Conservation (phyloP, 345 rosid genomes). For the Pelargonium nanum region DNA sequence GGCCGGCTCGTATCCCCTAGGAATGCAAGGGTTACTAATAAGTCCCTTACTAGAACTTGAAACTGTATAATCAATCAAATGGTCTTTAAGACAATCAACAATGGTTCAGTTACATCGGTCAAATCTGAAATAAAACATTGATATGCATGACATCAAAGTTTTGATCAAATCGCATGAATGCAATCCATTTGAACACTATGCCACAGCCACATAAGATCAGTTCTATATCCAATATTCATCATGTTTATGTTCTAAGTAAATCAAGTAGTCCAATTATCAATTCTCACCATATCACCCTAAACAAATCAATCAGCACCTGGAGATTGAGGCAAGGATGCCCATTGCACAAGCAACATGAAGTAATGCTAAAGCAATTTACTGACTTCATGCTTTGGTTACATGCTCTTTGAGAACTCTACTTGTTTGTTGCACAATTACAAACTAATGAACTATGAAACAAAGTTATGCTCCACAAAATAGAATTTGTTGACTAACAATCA, state of each 20-base stretch:
- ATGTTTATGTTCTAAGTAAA: neutral
- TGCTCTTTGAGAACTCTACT: neutral
- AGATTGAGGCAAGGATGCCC: no score
- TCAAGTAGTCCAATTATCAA: neutral
- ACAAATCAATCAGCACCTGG: no score
- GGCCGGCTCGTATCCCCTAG: constrained; percentile 24
- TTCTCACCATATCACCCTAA: no score
- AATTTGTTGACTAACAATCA: no score
- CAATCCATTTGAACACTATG: neutral
- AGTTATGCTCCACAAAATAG: neutral
- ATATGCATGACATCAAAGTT: constrained; percentile 1
- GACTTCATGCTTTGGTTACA: neutral
- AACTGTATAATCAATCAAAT: constrained; percentile 16
- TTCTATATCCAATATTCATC: neutral
- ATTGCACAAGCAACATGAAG: neutral
- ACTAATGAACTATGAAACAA: neutral
- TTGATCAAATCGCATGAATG: neutral
- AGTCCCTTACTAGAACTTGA: constrained; percentile 9
- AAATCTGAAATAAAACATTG: constrained; percentile 2
- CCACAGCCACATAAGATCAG: neutral
- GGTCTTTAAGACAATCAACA: constrained; percentile 3
- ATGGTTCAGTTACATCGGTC: constrained; percentile 3
- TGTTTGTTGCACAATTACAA: neutral
- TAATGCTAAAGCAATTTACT: neutral
- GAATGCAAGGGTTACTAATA: constrained; percentile 27